These are phyloP conservation scores for Metschnikowia kofuensis DNA, from an alignment of 805 yeast species.

Conservation along the genomic window DNA sequence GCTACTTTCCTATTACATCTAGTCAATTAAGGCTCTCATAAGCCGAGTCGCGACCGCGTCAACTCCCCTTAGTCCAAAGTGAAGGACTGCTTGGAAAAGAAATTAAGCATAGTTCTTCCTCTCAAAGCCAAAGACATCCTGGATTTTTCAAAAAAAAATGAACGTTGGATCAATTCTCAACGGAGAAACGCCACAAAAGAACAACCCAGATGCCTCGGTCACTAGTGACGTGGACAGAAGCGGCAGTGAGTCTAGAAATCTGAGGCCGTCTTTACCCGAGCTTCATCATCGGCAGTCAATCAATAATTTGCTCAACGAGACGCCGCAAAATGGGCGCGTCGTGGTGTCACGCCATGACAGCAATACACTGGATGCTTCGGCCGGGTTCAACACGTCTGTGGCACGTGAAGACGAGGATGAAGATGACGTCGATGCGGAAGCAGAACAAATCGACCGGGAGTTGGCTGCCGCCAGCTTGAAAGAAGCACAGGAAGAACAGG, in stretches of 20 bases:
- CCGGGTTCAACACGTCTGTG: background rate
- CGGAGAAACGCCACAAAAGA: conserved; percentile 17
- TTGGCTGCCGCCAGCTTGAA: conserved; percentile 5
- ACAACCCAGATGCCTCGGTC: background rate
- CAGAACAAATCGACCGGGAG: conserved; percentile 8
- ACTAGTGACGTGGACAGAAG: conserved; percentile 4
- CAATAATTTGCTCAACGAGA: conserved; percentile 17
- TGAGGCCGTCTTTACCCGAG: conserved; percentile 5
- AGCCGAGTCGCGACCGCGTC: too few species aligned
- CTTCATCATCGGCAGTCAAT: conserved; percentile 17
- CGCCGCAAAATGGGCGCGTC: conserved; percentile 7
- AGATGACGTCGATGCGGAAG: conserved; percentile 11
- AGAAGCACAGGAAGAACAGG: background rate
- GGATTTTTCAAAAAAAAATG: conserved; percentile 3
- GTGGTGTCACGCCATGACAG: conserved; percentile 1
- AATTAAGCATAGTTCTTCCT: too few species aligned
- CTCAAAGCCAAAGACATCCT: too few species aligned
- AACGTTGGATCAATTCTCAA: conserved; percentile 21
- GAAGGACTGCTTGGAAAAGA: too few species aligned
- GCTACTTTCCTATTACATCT: too few species aligned
- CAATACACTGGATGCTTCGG: background rate
- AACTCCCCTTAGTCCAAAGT: too few species aligned
- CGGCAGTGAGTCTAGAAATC: conserved; percentile 3
- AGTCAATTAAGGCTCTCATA: too few species aligned
- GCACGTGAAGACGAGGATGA: conserved; percentile 2